Percentiles rank a stretch among this genome's conserved stretches.
phyloP scores from a whole-genome alignment of 371 early-diverging fungal species.

The Mortierella sp. region DNA sequence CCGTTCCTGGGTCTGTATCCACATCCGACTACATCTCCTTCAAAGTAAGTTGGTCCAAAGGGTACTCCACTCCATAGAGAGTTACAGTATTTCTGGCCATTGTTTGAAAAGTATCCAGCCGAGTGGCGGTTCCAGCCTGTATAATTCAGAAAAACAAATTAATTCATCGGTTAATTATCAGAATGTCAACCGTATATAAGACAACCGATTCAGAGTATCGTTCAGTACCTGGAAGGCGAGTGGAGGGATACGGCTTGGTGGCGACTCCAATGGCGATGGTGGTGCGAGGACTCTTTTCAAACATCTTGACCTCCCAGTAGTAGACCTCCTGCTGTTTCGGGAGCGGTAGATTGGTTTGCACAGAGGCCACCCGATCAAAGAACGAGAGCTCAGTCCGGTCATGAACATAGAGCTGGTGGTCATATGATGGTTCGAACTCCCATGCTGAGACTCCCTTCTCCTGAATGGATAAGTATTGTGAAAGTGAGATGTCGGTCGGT shows the following conservation, averaged over 20 bases:
- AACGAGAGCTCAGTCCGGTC: conserved; percentile 85
- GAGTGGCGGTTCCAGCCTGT: conserved; percentile 68
- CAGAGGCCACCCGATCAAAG: conserved; percentile 76
- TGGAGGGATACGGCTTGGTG: conserved; percentile 77
- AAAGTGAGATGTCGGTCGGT: conserved; percentile 75
- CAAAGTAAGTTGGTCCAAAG: conserved; percentile 48
- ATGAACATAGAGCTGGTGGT: conserved; percentile 70
- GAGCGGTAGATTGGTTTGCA: conserved; percentile 86
- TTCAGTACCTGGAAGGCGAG: conserved; percentile 72
- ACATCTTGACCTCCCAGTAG: conserved; percentile 85
- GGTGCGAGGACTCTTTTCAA: conserved; percentile 71
- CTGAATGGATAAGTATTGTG: conserved; percentile 78
- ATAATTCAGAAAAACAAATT: no score
- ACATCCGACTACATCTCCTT: conserved; percentile 62
- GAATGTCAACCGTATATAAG: no score
- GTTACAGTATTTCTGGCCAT: conserved; percentile 58
- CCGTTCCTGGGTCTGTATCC: conserved; percentile 60
- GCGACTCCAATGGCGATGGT: conserved; percentile 75
- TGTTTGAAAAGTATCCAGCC: conserved; percentile 57
- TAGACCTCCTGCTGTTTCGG: conserved; percentile 84
- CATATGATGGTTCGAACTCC: conserved; percentile 83
- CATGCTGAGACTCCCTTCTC: conserved; percentile 90
- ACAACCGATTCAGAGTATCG: no score
- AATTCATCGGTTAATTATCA: not conserved
- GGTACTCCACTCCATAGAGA: conserved; percentile 41